Evolutionary conservation across 2,329 filamentous ascomycete genomes (phyloP), one percentile per base, ranked within the genome.

Genomic region (Aspergillus felis): DNA sequence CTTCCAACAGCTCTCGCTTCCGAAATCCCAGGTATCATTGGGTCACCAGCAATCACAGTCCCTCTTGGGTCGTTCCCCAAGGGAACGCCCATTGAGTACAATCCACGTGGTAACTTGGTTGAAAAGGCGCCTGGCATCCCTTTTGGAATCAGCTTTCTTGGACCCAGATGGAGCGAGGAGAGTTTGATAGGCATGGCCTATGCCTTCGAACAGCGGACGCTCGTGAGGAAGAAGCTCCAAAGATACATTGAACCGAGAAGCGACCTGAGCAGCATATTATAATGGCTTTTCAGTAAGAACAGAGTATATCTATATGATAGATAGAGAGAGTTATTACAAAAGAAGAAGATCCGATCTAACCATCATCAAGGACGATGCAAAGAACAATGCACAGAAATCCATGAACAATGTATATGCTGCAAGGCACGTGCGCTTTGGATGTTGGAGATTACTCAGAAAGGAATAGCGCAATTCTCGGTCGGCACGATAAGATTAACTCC

Each of bases 71-170:
- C 79, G 44, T 82, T 80, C 52, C 82, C 83, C 0, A 61, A 71
- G 0, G 78, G 80, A 29, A 80, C 79, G 5, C 73, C 66, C 71
- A 24, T 57, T 25, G 10, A 49, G 20, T 71, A 70, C 38, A 81
- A 82, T 53, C 54, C 59, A 0, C 74, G 81, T 7, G 80, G 82
- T 0, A 77, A 81, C n/a, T 71, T 88, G 7, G 80, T 84, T 8
- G 71, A 73, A 0, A 75, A 72, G 0, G 85, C 75, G 0, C 85
- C 86, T 0, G 82, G 83, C 20, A 69, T 84, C 25, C 79, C 79
- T 24, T 87, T 88, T 65, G 87, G 87, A 0, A 72, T 90, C 10
- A 79, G 79, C 7, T 89, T 90, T 64, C 74, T 88, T 49, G 88
- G 86, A 0, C 71, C 72, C 2, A 79, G 78, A 51, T 90, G 83